Evolutionary conservation across 192 early-diverging fungal species (phyloP), one percentile per base, ranked within the genome.

Genomic region (Linnemannia elongata): DNA sequence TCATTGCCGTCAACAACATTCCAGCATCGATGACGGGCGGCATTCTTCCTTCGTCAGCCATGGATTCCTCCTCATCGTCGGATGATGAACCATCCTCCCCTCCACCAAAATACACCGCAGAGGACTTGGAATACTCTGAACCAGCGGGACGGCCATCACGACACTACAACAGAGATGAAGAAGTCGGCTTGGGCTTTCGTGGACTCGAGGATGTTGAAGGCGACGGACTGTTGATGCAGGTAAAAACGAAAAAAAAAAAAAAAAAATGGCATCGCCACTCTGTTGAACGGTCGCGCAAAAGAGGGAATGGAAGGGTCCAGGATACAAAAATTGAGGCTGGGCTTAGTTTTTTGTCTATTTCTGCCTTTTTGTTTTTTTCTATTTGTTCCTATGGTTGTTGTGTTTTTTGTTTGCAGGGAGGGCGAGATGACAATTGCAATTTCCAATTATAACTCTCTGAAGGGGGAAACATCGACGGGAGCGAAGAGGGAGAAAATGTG

Each of bases 191-290:
- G 36, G 74, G 36, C 20, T 76, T 69, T 42, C 74, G 24, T 57
- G 45, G 49, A 27, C n/a, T 47, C 0, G 76, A 76, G n/a, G 24
- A 76, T 72, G 69, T 22, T 2, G 17, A 80, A 24, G 79, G 70
- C 18, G 76, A 81, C 4, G 85, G 85, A 35, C 35, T 87, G 76
- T 87, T 80, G 85, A 87, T 87, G 85, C 85, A 87, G 85, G 85
- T 87, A 81, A 78, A 66, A 33, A 66, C 38, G 68, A 68, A 69
- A 77, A 17, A 81, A 78, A 66, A 33, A 66, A 3, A 74, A 68
- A 69, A 77, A 17, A 17, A 63, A 39, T 38, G 18, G 17, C 49
- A 52, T 52, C n/a, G 45, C 42, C 36, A 73, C 30, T 24, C 33
- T 47, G 57, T 63, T 12, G 35, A 41, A 45, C 72, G 72, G n/a